Percentiles rank a stretch among this genome's conserved stretches.
Conservation (phyloP, 2,329 filamentous ascomycete species). For the Trichoderma sp. region DNA sequence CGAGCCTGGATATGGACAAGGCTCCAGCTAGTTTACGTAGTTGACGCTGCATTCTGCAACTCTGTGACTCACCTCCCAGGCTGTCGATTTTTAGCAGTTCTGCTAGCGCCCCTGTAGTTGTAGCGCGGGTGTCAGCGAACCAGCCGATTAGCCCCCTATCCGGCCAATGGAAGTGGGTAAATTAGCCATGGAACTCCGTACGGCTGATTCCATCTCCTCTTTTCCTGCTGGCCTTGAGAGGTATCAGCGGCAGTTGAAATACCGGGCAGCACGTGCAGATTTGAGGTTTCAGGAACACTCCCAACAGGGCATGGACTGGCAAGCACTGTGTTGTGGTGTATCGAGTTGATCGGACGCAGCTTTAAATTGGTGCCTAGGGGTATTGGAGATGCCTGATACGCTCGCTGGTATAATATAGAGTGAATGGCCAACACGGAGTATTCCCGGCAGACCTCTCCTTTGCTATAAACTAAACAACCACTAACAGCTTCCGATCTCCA, state of each 20-base stretch:
- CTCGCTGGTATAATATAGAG: background rate
- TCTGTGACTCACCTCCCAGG: slow-evolving; percentile 11
- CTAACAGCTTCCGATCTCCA: background rate
- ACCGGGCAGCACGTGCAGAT: background rate
- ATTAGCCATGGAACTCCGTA: background rate
- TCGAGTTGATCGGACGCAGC: background rate
- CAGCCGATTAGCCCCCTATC: background rate
- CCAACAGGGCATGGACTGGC: background rate
- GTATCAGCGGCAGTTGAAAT: background rate
- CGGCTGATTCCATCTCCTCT: background rate
- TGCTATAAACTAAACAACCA: background rate
- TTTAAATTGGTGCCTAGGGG: background rate
- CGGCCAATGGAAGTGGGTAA: background rate
- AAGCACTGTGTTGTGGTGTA: background rate
- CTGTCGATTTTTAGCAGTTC: background rate
- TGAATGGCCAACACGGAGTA: too few species aligned
- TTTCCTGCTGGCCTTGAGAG: background rate
- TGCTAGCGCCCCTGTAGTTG: background rate
- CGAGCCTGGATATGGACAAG: background rate
- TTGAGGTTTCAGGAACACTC: background rate
- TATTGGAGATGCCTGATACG: background rate
- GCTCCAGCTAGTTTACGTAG: slow-evolving; percentile 15
- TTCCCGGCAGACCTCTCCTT: background rate
- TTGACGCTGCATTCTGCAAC: slow-evolving; percentile 6
- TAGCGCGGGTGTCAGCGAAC: background rate